phyloP scores from a whole-genome alignment of 1,139 yeast species.

The Ogataea hybrid region DNA sequence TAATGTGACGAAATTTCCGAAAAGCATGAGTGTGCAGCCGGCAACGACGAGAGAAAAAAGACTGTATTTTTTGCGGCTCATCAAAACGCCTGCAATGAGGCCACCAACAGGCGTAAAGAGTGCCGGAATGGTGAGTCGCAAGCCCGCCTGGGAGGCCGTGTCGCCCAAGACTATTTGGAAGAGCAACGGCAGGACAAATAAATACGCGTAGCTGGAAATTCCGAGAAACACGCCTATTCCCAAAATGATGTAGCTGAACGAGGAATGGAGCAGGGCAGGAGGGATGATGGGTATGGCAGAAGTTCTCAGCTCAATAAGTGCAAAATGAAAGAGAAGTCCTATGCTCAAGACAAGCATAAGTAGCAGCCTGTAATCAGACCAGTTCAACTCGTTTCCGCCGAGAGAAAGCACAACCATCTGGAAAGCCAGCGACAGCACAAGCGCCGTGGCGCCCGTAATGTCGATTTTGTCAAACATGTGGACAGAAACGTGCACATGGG shows the following conservation, averaged over 20 bases:
- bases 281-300: conserved; percentile 40
- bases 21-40: conserved; percentile 35
- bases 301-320: conserved; percentile 33
- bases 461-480: conserved; percentile 11
- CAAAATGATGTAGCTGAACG: conserved; percentile 32
- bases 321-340: conserved; percentile 13
- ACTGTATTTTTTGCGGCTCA: conserved; percentile 23
- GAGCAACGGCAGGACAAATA: conserved; percentile 40
- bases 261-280: conserved; percentile 30
- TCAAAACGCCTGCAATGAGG: conserved; percentile 36
- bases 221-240: conserved; percentile 39
- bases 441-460: conserved; percentile 13
- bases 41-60: conserved; percentile 27
- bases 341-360: conserved; percentile 8
- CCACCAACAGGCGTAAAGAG: conserved; percentile 41
- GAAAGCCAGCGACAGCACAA: conserved; percentile 15
- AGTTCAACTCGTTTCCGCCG: conserved; percentile 15
- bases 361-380: conserved; percentile 11
- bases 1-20: conserved; percentile 37
- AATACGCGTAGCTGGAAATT: conserved; percentile 38
- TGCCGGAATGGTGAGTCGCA: conserved; percentile 39
- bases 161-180: conserved; percentile 38
- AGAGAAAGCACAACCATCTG: conserved; percentile 14
- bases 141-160: conserved; percentile 33
- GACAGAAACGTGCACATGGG: not conserved